phyloP scores from a whole-genome alignment of 1,284 basidiomycete species.

The Limonomyces culmigenus region DNA sequence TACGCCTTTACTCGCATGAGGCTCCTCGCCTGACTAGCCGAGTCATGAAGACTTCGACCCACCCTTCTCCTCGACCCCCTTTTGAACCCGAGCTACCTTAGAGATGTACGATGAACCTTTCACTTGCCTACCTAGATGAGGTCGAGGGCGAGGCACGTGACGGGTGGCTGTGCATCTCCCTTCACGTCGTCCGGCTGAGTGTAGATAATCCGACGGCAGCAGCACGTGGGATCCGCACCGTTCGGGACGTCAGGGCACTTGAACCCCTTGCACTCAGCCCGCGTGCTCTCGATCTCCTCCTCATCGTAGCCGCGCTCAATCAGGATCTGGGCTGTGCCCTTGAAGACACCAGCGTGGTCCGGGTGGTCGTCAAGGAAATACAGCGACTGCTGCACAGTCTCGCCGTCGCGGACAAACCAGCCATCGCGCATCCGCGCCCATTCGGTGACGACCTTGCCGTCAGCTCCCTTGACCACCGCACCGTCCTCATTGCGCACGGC shows the following conservation, averaged over 20 bases:
- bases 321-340: slow-evolving; percentile 12
- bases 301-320: slow-evolving; percentile 9
- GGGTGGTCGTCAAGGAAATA: slow-evolving; percentile 9
- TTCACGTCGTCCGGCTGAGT: slow-evolving; percentile 13
- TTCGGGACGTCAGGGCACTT: slow-evolving; percentile 8
- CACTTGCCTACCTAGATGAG: no score
- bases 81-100: no score
- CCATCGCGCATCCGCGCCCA: slow-evolving; percentile 7
- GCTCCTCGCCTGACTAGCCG: no score
- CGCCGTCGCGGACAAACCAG: slow-evolving; percentile 7
- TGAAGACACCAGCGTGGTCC: slow-evolving; percentile 9
- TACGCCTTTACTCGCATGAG: no score
- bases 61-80: no score
- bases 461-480: slow-evolving; percentile 5
- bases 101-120: no score
- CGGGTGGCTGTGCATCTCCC: no score
- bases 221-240: no score
- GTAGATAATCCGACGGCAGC: slow-evolving; percentile 11
- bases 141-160: no score
- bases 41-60: no score
- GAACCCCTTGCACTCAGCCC: slow-evolving; percentile 9
- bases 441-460: slow-evolving; percentile 4
- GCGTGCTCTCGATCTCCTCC: no score
- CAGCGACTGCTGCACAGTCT: slow-evolving; percentile 9
- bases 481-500: slow-evolving; percentile 6